Percentiles rank a stretch among this genome's conserved stretches.
These are phyloP conservation scores for Oryza meyeriana DNA, from an alignment of 176 grass and related monocot species.

Conservation along the genomic window DNA sequence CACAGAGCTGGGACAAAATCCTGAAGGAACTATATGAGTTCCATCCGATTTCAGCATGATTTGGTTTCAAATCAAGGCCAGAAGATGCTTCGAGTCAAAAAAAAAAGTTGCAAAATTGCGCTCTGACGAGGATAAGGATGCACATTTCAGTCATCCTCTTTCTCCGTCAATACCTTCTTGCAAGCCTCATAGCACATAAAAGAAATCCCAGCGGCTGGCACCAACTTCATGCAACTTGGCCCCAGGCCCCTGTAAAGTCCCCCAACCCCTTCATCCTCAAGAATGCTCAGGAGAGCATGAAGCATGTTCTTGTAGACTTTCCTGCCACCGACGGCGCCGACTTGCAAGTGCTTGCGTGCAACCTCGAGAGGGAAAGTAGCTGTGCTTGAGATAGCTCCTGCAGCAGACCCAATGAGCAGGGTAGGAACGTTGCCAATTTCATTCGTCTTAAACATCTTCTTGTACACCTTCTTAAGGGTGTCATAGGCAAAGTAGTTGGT, in stretches of 20 bases:
- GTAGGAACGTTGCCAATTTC: constrained; percentile 61
- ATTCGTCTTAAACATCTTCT: constrained; percentile 60
- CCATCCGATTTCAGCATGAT: not conserved
- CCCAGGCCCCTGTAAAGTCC: constrained; percentile 83
- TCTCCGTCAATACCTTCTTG: constrained; percentile 86
- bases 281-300: constrained; percentile 76
- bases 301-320: constrained; percentile 92
- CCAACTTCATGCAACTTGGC: constrained; percentile 76
- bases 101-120: not conserved
- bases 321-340: constrained; percentile 64
- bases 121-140: not conserved
- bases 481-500: constrained; percentile 91
- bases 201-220: constrained; percentile 91
- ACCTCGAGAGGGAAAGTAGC: constrained; percentile 89
- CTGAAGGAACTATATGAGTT: not conserved
- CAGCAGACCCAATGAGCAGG: constrained; percentile 67
- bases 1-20: not conserved
- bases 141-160: constrained; percentile 34
- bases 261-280: constrained; percentile 75
- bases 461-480: constrained; percentile 74
- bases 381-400: constrained; percentile 80
- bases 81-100: not conserved
- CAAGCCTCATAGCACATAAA: constrained; percentile 97
- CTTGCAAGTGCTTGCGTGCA: constrained; percentile 89
- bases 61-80: not conserved